These are phyloP conservation scores for Entamoeba moshkovskii DNA, from an alignment of 208 protist species.

Conservation along the genomic window DNA sequence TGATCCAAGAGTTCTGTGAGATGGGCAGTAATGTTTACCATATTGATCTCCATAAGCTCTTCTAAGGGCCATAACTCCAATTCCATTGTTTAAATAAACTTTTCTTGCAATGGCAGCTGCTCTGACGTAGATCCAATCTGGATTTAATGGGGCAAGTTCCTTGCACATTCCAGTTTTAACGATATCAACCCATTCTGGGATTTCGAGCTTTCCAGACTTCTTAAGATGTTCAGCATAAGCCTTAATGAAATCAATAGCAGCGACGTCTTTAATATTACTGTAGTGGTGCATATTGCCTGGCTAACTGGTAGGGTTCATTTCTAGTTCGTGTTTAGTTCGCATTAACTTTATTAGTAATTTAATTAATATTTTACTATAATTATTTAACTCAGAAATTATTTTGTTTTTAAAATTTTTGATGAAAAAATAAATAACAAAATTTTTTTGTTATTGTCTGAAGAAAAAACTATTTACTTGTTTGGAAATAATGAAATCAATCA, in stretches of 20 bases:
- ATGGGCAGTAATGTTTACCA: neutral
- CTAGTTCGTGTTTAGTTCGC: too few relatives aligned
- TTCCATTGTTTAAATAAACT: conserved; percentile 4
- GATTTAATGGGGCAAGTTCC: conserved; percentile 18
- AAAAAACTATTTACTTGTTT: too few relatives aligned
- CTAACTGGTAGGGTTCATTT: neutral
- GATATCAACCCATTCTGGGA: conserved; percentile 2
- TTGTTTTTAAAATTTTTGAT: too few relatives aligned
- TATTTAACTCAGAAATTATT: too few relatives aligned
- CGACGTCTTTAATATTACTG: conserved; percentile 9
- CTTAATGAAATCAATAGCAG: conserved; percentile 8
- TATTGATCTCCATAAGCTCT: neutral
- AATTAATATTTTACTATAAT: too few relatives aligned
- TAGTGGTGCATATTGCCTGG: neutral
- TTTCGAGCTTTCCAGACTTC: neutral
- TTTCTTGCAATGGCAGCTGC: conserved; percentile 15
- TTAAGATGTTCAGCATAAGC: conserved; percentile 16
- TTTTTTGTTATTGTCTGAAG: too few relatives aligned
- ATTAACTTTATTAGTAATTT: too few relatives aligned
- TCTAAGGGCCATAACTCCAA: conserved; percentile 3
- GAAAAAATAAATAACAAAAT: too few relatives aligned
- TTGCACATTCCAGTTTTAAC: conserved; percentile 14
- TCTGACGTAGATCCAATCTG: conserved; percentile 23
- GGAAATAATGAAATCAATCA: too few relatives aligned
- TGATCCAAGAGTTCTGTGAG: neutral